A percentile compares a stretch with the other conserved stretches of the same genome.
Conservation (phyloP, 2,329 filamentous ascomycete species). For the Fusarium chlamydosporum region DNA sequence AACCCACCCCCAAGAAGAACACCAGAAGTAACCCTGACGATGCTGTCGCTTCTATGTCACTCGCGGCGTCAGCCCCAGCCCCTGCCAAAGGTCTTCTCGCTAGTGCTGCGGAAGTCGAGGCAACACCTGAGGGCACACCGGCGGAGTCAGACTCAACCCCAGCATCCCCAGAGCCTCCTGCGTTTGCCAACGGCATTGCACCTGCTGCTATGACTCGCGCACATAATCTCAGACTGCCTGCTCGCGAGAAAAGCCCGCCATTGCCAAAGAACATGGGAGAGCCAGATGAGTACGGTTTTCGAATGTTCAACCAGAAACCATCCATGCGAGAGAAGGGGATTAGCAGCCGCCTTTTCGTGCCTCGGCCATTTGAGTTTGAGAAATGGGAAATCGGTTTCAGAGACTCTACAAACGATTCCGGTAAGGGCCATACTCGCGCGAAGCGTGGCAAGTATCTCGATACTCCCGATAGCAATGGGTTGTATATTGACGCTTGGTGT, state of each 20-base stretch:
- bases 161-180: conserved; percentile 55
- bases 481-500: conserved; percentile 69
- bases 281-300: conserved; percentile 67
- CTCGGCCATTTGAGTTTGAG: conserved; percentile 63
- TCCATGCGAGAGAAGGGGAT: conserved; percentile 60
- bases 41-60: conserved; percentile 45
- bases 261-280: conserved; percentile 60
- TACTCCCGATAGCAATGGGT: conserved; percentile 66
- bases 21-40: conserved; percentile 56
- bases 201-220: conserved; percentile 47
- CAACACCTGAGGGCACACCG: conserved; percentile 54
- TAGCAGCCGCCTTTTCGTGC: conserved; percentile 67
- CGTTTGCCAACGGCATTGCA: conserved; percentile 48
- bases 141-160: conserved; percentile 56
- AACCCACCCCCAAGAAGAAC: conserved; percentile 65
- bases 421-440: conserved; percentile 66
- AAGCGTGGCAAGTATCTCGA: conserved; percentile 68
- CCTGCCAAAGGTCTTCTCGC: conserved; percentile 59
- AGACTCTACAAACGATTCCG: conserved; percentile 69
- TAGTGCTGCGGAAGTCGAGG: conserved; percentile 56
- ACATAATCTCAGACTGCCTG: conserved; percentile 49
- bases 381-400: conserved; percentile 71
- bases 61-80: conserved; percentile 51
- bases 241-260: conserved; percentile 57
- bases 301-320: conserved; percentile 60